Conservation (phyloP, 495 filamentous ascomycete species). For the Beverwykella pulmonaria region DNA sequence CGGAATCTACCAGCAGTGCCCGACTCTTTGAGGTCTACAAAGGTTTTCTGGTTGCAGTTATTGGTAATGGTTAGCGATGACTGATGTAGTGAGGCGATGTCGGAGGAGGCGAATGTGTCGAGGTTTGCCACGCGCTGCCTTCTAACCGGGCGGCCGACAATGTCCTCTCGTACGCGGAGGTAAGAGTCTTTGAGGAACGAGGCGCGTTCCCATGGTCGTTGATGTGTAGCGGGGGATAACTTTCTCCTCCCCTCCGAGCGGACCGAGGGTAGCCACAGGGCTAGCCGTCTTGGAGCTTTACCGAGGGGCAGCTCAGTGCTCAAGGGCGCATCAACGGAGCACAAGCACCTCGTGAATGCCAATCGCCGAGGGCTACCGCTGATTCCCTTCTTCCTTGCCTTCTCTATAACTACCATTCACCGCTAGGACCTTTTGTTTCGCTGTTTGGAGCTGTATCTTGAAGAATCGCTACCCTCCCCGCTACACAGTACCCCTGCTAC, state of each 20-base stretch:
- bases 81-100: neutral
- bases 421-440: neutral
- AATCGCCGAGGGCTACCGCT: conserved; percentile 24
- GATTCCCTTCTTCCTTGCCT: neutral
- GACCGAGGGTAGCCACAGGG: conserved; percentile 35
- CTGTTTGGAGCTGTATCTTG: conserved; percentile 4
- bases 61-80: conserved; percentile 24
- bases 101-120: conserved; percentile 2
- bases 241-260: conserved; percentile 30
- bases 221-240: conserved; percentile 26
- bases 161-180: conserved; percentile 20
- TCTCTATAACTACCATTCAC: conserved; percentile 25
- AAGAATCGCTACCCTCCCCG: conserved; percentile 14
- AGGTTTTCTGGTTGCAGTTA: neutral
- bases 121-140: conserved; percentile 22
- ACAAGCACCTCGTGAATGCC: conserved; percentile 14
- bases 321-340: conserved; percentile 27
- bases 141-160: neutral
- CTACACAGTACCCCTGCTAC: conserved; percentile 29
- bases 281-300: conserved; percentile 23
- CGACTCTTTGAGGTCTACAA: conserved; percentile 1
- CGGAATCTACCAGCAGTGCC: neutral
- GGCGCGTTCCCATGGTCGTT: neutral
- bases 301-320: conserved; percentile 30
- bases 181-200: neutral